Evolutionary conservation across 2,329 filamentous ascomycete species (phyloP), one percentile per base, ranked within the genome.

Genomic region (Didymella sp.): DNA sequence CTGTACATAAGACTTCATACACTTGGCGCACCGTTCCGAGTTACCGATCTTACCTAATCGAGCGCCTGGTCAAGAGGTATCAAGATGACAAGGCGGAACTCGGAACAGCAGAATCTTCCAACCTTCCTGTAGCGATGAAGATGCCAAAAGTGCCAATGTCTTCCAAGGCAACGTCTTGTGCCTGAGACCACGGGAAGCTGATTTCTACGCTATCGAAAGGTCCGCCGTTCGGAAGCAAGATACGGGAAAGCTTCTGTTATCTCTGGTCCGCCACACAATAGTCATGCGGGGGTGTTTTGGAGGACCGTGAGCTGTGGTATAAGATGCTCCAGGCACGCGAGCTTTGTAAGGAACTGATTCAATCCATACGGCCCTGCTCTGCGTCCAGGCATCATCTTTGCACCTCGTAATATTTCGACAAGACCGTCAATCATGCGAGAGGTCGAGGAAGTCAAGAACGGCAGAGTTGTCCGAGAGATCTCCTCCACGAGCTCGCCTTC

Each of bases 21-120:
- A 17, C 58, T 62, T 62, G 58, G 60, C 57, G 42, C 31, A 27
- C 19, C 31, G 42, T 52, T 52, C 56, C 40, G 50, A 33, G 15
- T 55, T 51, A 47, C 60, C 58, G 62, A 65, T 46, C 45, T 43
- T 46, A 57, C 40, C 48, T 15, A 47, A 41, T 50, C 8, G 19
- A 44, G 44, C 25, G 51, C 35, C 27, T 28, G 43, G 27, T 41
- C 19, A 40, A 37, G 37, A 33, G 38, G 13, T 5, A 38, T 47
- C 48, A 52, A 57, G 51, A 53, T 48, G 53, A 61, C 63, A 38
- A 68, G 66, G 42, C 64, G 66, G 66, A 60, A 66, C 41, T 60
- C 66, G 66, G 66, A 64, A 62, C 55, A 22, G 28, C 13, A 40
- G 5, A 59, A 56, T 51, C 51, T 61, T 61, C 55, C 59, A 63